Evolutionary conservation across 805 yeast genomes (phyloP).

Genomic region (Blastobotrys muscicola): DNA sequence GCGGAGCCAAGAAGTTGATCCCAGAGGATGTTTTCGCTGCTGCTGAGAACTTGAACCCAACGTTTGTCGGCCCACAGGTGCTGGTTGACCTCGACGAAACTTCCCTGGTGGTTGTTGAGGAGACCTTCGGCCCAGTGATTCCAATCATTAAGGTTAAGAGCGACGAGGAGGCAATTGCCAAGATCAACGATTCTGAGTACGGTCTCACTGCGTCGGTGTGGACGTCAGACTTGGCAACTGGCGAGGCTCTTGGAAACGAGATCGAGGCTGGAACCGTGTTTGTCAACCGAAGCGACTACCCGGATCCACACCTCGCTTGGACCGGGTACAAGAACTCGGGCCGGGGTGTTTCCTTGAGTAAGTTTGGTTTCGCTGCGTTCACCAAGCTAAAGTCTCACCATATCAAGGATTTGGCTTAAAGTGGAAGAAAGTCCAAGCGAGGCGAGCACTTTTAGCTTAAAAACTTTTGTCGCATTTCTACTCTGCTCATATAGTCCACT

Average conservation of each 20-base stretch:
- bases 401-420: slow-evolving; percentile 15
- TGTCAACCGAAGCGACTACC: slow-evolving; percentile 57
- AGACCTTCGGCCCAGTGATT: slow-evolving; percentile 85
- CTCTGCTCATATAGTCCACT: too few relatives aligned
- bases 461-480: too few relatives aligned
- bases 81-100: slow-evolving; percentile 65
- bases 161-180: slow-evolving; percentile 61
- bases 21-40: slow-evolving; percentile 49
- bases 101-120: slow-evolving; percentile 63
- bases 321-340: slow-evolving; percentile 71
- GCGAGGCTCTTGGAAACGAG: slow-evolving; percentile 51
- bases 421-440: not conserved
- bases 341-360: slow-evolving; percentile 61
- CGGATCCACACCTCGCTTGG: slow-evolving; percentile 56
- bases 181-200: slow-evolving; percentile 69
- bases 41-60: slow-evolving; percentile 73
- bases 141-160: slow-evolving; percentile 64
- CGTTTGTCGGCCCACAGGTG: slow-evolving; percentile 65
- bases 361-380: slow-evolving; percentile 44
- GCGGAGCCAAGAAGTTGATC: slow-evolving; percentile 42
- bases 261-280: slow-evolving; percentile 57
- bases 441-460: too few relatives aligned
- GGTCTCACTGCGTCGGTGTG: slow-evolving; percentile 88
- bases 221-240: slow-evolving; percentile 59
- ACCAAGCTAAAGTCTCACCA: slow-evolving; percentile 28